Conservation (phyloP, 345 rosid genomes). For the Mercurialis annua region DNA sequence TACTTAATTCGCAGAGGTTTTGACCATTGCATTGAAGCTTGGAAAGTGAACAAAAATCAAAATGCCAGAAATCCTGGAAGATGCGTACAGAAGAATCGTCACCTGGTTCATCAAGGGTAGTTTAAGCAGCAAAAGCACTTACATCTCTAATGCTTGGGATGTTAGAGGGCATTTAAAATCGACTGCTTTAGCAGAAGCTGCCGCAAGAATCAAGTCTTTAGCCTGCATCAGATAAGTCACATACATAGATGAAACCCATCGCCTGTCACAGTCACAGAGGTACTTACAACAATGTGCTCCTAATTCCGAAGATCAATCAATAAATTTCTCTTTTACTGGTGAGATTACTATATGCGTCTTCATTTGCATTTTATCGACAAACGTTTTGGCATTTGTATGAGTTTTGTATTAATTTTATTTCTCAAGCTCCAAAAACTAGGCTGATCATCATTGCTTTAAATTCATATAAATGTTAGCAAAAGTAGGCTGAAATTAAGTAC, state of each 20-base stretch:
- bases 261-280: not conserved
- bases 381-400: no score
- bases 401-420: no score
- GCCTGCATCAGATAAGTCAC: conserved; percentile 45
- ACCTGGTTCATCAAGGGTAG: not conserved
- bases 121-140: conserved; percentile 27
- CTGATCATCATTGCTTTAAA: no score
- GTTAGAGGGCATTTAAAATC: conserved; percentile 51
- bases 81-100: not conserved
- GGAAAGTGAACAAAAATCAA: not conserved
- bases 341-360: no score
- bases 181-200: conserved; percentile 58
- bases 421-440: no score
- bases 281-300: not conserved
- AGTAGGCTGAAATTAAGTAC: conserved; percentile 31
- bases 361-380: no score
- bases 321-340: no score
- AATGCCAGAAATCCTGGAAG: not conserved
- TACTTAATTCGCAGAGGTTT: no score
- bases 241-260: conserved; percentile 1
- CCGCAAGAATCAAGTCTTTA: conserved; percentile 75
- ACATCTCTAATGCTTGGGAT: conserved; percentile 64
- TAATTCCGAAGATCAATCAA: no score
- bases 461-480: not conserved
- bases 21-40: no score